phyloP scores from a whole-genome alignment of 495 filamentous ascomycete genomes.

The Penicillium cosmopolitanum region DNA sequence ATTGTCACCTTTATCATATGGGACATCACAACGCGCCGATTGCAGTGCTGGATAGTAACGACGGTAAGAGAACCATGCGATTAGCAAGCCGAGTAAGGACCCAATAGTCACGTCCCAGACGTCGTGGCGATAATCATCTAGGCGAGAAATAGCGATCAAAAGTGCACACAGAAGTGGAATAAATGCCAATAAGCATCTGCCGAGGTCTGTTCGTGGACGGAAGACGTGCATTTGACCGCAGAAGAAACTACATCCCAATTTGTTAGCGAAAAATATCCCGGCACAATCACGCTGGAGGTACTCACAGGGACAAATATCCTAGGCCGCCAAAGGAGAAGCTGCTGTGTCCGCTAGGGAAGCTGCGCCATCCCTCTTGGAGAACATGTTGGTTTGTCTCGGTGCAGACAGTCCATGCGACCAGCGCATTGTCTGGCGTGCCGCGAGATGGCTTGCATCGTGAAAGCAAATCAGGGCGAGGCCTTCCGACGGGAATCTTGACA shows the following conservation, averaged over 20 bases:
- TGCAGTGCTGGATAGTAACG: constrained; percentile 64
- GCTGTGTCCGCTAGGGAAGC: constrained; percentile 88
- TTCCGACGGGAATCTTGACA: constrained; percentile 88
- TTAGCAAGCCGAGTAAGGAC: constrained; percentile 67
- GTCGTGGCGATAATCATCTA: constrained; percentile 94
- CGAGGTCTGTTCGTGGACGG: constrained; percentile 71
- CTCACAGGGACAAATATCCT: constrained; percentile 74
- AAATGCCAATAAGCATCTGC: constrained; percentile 58
- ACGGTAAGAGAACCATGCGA: constrained; percentile 84
- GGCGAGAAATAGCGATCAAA: constrained; percentile 86
- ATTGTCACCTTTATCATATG: constrained; percentile 53
- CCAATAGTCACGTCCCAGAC: constrained; percentile 88
- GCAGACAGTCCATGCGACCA: constrained; percentile 79
- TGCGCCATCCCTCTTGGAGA: constrained; percentile 91
- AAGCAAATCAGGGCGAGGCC: constrained; percentile 88
- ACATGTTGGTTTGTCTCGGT: constrained; percentile 76
- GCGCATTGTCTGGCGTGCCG: constrained; percentile 63
- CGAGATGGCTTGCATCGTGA: constrained; percentile 77
- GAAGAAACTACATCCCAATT: constrained; percentile 56
- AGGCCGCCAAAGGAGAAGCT: constrained; percentile 85
- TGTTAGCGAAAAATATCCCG: not conserved
- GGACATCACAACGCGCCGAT: constrained; percentile 53
- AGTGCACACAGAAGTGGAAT: constrained; percentile 77
- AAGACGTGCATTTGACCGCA: constrained; percentile 80
- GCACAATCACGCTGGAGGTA: not conserved